phyloP scores from a whole-genome alignment of 441 rosid genomes.

The Bocquillonia castaneifolia region DNA sequence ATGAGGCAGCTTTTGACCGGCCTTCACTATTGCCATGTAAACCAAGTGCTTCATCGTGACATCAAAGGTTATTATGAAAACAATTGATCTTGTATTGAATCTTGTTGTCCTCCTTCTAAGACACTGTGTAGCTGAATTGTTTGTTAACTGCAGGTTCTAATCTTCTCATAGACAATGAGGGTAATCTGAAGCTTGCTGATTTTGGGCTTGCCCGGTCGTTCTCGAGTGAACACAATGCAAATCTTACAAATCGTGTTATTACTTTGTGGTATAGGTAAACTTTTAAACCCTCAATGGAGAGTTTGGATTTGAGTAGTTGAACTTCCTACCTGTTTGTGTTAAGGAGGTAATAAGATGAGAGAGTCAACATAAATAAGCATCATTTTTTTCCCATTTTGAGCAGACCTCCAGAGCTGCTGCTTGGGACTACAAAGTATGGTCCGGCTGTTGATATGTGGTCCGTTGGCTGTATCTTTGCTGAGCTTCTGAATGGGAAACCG shows the following conservation, averaged over 20 bases:
- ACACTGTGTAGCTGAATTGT: constrained; percentile 10
- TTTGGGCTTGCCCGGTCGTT: constrained; percentile 88
- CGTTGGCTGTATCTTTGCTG: constrained; percentile 96
- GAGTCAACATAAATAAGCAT: not conserved
- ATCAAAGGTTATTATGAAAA: constrained; percentile 56
- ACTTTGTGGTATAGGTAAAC: constrained; percentile 93
- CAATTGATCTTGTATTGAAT: constrained; percentile 1
- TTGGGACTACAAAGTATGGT: constrained; percentile 94
- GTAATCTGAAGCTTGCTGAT: constrained; percentile 90
- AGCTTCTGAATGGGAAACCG: constrained; percentile 81
- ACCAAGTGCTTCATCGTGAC: constrained; percentile 93
- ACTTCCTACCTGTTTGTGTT: not conserved
- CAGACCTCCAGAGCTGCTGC: constrained; percentile 96
- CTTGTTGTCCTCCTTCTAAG: not conserved
- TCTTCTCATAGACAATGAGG: constrained; percentile 94
- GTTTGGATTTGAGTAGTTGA: not conserved
- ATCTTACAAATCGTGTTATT: constrained; percentile 86
- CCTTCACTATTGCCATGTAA: constrained; percentile 88
- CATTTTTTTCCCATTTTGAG: constrained; percentile 6
- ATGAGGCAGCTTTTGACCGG: constrained; percentile 95
- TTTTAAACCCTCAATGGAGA: constrained; percentile 3
- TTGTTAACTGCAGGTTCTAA: constrained; percentile 61
- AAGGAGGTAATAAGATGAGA: not conserved
- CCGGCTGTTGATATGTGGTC: constrained; percentile 99
- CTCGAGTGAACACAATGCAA: constrained; percentile 62